Base-by-base conservation (phyloP, 164 flowering plant species). In the Chimonanthus praecox region DNA sequence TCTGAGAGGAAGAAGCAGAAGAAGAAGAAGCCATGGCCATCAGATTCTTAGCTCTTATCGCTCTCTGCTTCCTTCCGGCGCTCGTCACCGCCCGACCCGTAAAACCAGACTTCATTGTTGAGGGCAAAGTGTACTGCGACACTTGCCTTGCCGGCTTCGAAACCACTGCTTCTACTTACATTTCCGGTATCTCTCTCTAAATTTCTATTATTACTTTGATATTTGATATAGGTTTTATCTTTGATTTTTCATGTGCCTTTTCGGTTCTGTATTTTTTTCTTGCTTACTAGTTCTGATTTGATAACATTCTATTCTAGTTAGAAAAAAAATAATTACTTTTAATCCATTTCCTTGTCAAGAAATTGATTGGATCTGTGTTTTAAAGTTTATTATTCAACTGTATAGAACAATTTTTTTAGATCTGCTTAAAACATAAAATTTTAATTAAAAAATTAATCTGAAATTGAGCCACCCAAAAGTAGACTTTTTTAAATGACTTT, bases 61-160 rank as follows among this genome's bases (percentile, higher is more conserved):
- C 82, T 21, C 83, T 88, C 60, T 83, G 82, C 54, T 61, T 86
- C 48, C 80, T 87, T 7, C 84, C 89, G 43, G 86, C 85, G 21
- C 43, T 86, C 20, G 84, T 75, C 10, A 47, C 83, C 0, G 61
- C 76, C 6, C 83, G 88, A 44, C 86, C 80, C 3, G 60, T 44
- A 45, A 21, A 58, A 6, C 68, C 47, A 11, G 81, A 85, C 5
- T 84, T 82, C 66, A 16, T 50, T 6, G 84, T 89, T 1, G 47
- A 73, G 20, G 97, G 97, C 15, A 74, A 72, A 13, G 91, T 87
- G 66, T 87, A 81, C 84, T 91, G 97, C 71, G 97, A 91, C 78
- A 79, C 88, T 33, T 91, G 97, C 84, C 85, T 71, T 2, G 85
- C 86, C 13, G 94, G 94, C 3, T 91, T 88, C 75, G 91, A 89